Evolutionary conservation across 73 alveolate species (phyloP).

Genomic region (Paramecium octaurelia): DNA sequence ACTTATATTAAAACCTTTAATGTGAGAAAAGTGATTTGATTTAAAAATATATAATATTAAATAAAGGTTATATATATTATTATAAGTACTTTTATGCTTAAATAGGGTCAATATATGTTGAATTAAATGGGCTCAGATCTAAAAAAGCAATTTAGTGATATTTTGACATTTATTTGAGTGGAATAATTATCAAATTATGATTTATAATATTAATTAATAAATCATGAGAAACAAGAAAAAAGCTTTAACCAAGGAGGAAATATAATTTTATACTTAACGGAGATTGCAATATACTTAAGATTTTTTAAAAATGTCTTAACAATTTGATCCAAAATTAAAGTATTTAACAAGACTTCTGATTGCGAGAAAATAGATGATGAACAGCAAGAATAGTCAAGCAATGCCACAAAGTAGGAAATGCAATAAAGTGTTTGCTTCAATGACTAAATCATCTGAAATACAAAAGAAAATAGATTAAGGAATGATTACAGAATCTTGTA

Average conservation of each 20-base stretch:
- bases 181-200: background rate
- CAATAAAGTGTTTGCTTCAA: slow-evolving; percentile 19
- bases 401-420: background rate
- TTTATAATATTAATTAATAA: background rate
- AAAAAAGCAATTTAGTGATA: background rate
- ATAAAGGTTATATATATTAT: too few species aligned
- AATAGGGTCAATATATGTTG: background rate
- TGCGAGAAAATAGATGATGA: background rate
- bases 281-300: background rate
- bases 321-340: slow-evolving; percentile 14
- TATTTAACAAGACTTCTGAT: background rate
- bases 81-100: background rate
- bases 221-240: background rate
- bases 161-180: background rate
- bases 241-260: background rate
- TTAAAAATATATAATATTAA: too few species aligned
- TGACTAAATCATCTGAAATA: slow-evolving; percentile 24
- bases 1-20: too few species aligned
- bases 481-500: background rate
- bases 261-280: background rate
- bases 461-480: slow-evolving; percentile 11
- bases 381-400: background rate
- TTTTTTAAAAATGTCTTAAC: background rate
- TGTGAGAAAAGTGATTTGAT: background rate
- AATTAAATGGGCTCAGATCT: too few species aligned